Evolutionary conservation across 768 basidiomycete species (phyloP).

Genomic region (Tricholomella constricta): DNA sequence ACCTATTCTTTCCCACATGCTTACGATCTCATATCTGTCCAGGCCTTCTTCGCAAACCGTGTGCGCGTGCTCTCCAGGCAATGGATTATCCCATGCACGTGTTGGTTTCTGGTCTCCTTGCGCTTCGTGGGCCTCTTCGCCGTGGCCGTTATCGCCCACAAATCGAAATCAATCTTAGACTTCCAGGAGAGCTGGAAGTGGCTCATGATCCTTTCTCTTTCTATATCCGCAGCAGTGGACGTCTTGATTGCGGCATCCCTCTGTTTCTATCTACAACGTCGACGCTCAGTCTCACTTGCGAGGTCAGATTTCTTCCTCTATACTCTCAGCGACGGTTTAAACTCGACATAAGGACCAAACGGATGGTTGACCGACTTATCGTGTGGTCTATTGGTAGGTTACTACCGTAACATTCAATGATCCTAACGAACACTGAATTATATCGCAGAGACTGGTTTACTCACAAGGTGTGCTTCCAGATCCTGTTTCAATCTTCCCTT

Average conservation of each 20-base stretch:
- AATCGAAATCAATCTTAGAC: neutral
- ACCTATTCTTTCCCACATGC: too few relatives aligned
- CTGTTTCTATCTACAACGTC: constrained; percentile 7
- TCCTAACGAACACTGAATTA: neutral
- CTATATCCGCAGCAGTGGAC: constrained; percentile 12
- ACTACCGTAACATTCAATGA: neutral
- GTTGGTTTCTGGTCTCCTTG: constrained; percentile 8
- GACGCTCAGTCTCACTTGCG: neutral
- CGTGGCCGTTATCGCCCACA: neutral
- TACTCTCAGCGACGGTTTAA: neutral
- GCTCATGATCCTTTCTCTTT: constrained; percentile 6
- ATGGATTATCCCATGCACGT: constrained; percentile 4
- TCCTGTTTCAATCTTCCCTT: neutral
- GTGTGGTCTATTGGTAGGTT: constrained; percentile 14
- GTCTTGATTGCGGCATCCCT: constrained; percentile 9
- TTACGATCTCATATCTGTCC: neutral
- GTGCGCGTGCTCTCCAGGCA: constrained; percentile 4
- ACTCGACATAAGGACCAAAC: constrained; percentile 4
- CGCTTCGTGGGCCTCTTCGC: constrained; percentile 10
- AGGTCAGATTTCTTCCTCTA: neutral
- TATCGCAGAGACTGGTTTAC: constrained; percentile 9
- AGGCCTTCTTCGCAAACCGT: constrained; percentile 19
- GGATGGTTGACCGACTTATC: constrained; percentile 13
- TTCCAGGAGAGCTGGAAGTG: constrained; percentile 10
- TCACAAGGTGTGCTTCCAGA: constrained; percentile 9